Evolutionary conservation across 192 early-diverging fungal species (phyloP).

Genomic region (Radiomyces spectabilis): DNA sequence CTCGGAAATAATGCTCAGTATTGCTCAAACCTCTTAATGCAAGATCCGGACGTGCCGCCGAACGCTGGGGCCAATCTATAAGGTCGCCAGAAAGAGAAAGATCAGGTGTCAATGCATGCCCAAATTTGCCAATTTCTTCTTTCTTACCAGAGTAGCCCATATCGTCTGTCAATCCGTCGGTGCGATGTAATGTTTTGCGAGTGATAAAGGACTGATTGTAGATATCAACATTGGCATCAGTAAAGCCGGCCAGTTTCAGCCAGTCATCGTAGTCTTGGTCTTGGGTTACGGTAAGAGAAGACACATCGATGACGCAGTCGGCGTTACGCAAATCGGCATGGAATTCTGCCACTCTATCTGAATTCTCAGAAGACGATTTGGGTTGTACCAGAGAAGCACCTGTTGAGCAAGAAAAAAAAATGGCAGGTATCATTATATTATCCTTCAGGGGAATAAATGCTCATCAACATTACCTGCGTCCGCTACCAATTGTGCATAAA

Average conservation of each 20-base stretch:
- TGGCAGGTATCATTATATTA: too few relatives aligned
- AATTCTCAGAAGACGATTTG: neutral
- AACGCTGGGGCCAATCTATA: neutral
- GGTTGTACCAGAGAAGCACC: neutral
- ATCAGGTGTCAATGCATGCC: too few relatives aligned
- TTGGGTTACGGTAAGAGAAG: neutral
- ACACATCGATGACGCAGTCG: neutral
- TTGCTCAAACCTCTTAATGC: neutral
- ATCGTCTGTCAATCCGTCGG: neutral
- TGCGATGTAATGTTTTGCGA: neutral
- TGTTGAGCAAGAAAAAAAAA: conserved; percentile 3
- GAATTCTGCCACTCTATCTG: too few relatives aligned
- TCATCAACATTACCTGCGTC: conserved; percentile 3
- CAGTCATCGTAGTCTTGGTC: neutral
- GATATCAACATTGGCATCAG: neutral
- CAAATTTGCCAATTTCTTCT: too few relatives aligned
- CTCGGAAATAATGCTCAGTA: neutral
- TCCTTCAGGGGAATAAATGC: too few relatives aligned
- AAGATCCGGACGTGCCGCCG: neutral
- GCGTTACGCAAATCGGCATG: neutral
- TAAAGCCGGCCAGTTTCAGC: neutral
- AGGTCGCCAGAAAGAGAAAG: too few relatives aligned
- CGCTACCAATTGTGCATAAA: neutral
- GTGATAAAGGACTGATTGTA: neutral
- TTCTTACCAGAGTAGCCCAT: too few relatives aligned